Percentiles rank a stretch among this genome's conserved stretches.
Conservation (phyloP, 2,329 filamentous ascomycete genomes). For the Monilinia polystroma region DNA sequence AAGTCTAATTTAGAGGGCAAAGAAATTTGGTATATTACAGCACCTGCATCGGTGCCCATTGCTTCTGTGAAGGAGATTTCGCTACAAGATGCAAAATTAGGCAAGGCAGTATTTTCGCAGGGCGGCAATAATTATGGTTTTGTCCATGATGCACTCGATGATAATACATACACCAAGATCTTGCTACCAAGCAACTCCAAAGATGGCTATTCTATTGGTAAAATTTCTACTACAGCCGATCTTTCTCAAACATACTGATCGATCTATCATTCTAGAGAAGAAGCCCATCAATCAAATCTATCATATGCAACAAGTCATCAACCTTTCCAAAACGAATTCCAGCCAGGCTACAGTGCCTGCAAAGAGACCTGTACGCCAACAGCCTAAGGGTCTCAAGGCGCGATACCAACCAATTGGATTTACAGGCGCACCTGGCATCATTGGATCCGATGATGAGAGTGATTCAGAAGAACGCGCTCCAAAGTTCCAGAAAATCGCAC, state of each 20-base stretch:
- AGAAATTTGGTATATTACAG: constrained; percentile 79
- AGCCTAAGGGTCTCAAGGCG: constrained; percentile 66
- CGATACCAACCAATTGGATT: constrained; percentile 67
- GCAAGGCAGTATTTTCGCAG: constrained; percentile 58
- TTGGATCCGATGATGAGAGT: constrained; percentile 38
- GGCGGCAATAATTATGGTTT: constrained; percentile 63
- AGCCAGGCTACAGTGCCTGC: constrained; percentile 46
- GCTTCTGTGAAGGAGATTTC: constrained; percentile 64
- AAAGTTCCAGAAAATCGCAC: constrained; percentile 10
- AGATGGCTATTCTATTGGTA: constrained; percentile 55
- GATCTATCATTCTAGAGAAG: constrained; percentile 27
- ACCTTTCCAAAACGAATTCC: constrained; percentile 42
- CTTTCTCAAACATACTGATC: background rate
- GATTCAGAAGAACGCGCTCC: constrained; percentile 29
- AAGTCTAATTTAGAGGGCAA: constrained; percentile 63
- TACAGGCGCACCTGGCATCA: constrained; percentile 46
- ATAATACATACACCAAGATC: constrained; percentile 55
- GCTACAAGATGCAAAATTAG: constrained; percentile 55
- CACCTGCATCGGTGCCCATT: constrained; percentile 67
- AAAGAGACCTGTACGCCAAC: constrained; percentile 56
- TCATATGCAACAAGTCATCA: constrained; percentile 63
- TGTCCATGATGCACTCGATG: constrained; percentile 52
- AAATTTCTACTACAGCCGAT: background rate
- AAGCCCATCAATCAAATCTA: constrained; percentile 56
- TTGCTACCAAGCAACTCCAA: constrained; percentile 59